Conservation (phyloP, 306 rosid genomes). For the Quercus gilva region DNA sequence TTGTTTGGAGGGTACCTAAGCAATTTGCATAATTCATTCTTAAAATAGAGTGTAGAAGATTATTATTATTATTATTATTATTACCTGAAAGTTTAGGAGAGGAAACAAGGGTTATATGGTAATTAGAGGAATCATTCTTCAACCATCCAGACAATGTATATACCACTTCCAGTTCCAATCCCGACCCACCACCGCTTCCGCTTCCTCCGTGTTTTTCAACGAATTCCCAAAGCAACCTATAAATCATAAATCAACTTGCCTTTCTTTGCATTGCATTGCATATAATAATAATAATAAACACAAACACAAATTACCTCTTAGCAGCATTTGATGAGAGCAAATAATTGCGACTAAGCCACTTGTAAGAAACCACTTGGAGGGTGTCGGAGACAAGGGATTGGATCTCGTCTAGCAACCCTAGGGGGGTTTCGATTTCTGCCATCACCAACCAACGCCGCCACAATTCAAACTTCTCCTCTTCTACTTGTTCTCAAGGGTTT, state of each 20-base stretch:
- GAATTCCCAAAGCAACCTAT: slow-evolving; percentile 86
- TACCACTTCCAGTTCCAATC: slow-evolving; percentile 54
- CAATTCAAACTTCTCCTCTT: too few species aligned
- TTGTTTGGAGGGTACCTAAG: too few species aligned
- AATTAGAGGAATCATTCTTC: slow-evolving; percentile 56
- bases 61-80: too few species aligned
- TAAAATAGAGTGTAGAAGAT: too few species aligned
- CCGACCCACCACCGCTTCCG: background rate
- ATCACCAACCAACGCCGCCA: too few species aligned
- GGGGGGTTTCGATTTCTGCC: slow-evolving; percentile 15
- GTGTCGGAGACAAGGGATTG: slow-evolving; percentile 70
- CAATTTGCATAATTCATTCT: too few species aligned
- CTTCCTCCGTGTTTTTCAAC: slow-evolving; percentile 62
- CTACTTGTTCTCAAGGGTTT: too few species aligned
- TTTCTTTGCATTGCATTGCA: too few species aligned
- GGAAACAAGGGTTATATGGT: slow-evolving; percentile 76
- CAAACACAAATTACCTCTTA: slow-evolving; percentile 49
- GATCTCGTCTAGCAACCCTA: slow-evolving; percentile 51
- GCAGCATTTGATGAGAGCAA: slow-evolving; percentile 76
- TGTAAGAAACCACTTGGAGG: slow-evolving; percentile 97
- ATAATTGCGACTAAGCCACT: slow-evolving; percentile 96
- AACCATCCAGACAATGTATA: slow-evolving; percentile 89
- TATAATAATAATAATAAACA: background rate
- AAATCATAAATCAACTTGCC: background rate
- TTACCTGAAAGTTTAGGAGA: slow-evolving; percentile 70